Percentiles rank a stretch among this genome's conserved stretches.
Evolutionary conservation across 1,284 basidiomycete species (phyloP).

Genomic region (Naganishia albida): DNA sequence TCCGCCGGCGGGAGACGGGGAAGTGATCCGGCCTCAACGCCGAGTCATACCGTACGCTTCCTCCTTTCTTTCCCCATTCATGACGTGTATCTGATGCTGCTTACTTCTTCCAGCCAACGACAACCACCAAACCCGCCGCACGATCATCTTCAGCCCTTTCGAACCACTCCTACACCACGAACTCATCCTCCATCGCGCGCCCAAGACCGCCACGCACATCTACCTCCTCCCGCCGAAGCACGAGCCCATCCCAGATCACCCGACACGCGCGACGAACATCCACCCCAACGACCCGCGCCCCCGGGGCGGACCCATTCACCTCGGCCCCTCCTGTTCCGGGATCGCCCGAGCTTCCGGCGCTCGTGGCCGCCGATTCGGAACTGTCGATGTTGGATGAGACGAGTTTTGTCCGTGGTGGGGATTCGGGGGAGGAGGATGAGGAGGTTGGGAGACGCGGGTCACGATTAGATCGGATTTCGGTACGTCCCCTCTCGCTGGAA

Average conservation of each 20-base stretch:
- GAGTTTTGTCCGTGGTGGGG: constrained; percentile 3
- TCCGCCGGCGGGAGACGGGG: neutral
- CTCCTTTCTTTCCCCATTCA: no score
- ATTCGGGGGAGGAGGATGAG: neutral
- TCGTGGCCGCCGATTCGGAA: neutral
- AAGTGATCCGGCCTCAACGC: neutral
- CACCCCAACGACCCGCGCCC: neutral
- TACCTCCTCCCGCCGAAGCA: neutral
- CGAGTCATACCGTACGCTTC: constrained; percentile 3
- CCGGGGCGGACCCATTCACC: neutral
- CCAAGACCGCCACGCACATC: constrained; percentile 13
- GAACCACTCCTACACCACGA: neutral
- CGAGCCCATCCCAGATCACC: neutral
- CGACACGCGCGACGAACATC: neutral
- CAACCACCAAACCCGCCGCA: neutral
- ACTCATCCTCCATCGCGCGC: neutral
- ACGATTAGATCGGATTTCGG: constrained; percentile 10
- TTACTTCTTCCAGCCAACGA: no score
- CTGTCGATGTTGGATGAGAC: constrained; percentile 24
- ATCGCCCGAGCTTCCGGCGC: constrained; percentile 7
- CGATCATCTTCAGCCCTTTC: constrained; percentile 10
- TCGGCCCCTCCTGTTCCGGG: neutral
- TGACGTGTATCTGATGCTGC: no score
- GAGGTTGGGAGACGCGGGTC: neutral
- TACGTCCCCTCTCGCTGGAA: neutral